Conservation (phyloP, 2,329 filamentous ascomycete genomes). For the Penicillium sp. region DNA sequence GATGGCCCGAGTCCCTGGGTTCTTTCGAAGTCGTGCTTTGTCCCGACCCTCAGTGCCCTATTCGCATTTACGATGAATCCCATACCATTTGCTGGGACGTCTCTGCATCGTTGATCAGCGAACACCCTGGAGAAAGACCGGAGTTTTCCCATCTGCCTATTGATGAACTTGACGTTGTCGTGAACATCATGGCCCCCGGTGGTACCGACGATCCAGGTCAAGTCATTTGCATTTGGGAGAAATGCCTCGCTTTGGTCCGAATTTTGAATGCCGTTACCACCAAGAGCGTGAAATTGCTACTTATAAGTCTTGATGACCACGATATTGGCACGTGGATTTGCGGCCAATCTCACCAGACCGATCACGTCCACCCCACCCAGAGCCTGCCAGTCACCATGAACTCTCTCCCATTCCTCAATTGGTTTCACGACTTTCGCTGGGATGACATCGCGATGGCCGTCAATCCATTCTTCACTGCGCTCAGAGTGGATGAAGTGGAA, state of each 20-base stretch:
- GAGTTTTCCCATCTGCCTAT: not conserved
- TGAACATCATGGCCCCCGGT: not conserved
- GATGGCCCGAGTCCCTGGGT: not conserved
- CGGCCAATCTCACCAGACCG: not conserved
- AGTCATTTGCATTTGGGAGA: not conserved
- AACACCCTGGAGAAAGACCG: too few relatives aligned
- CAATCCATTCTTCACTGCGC: not conserved
- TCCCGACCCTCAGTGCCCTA: not conserved
- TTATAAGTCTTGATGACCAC: not conserved
- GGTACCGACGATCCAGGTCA: not conserved
- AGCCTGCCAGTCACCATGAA: not conserved
- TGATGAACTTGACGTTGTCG: not conserved
- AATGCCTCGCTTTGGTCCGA: not conserved
- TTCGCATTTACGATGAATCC: not conserved
- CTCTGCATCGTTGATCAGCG: not conserved
- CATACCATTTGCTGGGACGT: not conserved
- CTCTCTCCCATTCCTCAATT: too few relatives aligned
- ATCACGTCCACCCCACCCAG: not conserved
- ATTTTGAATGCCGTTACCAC: not conserved
- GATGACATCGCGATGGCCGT: not conserved
- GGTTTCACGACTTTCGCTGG: not conserved
- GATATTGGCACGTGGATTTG: not conserved
- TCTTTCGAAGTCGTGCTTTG: not conserved
- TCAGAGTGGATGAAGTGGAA: not conserved
- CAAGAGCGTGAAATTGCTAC: not conserved